A percentile compares a stretch with the other conserved stretches of the same genome.
phyloP scores from a whole-genome alignment of 129 eudicot genomes.

The Flaveria brownii region DNA sequence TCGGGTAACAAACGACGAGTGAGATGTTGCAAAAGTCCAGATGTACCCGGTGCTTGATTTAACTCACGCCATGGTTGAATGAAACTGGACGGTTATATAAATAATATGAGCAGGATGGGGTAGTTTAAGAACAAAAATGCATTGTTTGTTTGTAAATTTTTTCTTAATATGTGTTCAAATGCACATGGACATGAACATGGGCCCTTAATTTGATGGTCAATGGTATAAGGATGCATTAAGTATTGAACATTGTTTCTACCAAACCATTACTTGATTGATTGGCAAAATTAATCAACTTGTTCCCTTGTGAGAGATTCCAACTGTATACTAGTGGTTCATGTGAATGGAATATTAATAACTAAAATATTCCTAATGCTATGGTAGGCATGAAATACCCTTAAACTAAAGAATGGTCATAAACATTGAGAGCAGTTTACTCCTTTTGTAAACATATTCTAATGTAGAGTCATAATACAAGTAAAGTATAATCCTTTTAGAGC shows the following conservation, averaged over 20 bases:
- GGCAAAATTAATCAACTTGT: constrained; percentile 39
- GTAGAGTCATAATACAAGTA: too few relatives aligned
- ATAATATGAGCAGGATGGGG: background rate
- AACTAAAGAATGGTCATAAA: constrained; percentile 38
- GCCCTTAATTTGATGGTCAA: constrained; percentile 14
- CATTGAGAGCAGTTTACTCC: constrained; percentile 27
- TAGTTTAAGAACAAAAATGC: background rate
- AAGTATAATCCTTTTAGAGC: constrained; percentile 49
- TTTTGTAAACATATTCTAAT: too few relatives aligned
- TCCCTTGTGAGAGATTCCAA: constrained; percentile 45
- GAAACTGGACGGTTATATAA: too few relatives aligned
- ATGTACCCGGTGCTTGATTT: too few relatives aligned
- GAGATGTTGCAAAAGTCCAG: too few relatives aligned
- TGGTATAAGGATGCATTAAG: background rate
- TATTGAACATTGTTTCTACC: constrained; percentile 23
- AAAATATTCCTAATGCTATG: constrained; percentile 37
- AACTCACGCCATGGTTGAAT: too few relatives aligned
- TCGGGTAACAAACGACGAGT: background rate
- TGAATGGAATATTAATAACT: constrained; percentile 38
- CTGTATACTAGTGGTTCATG: constrained; percentile 34
- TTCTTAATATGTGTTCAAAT: background rate
- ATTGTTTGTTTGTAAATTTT: too few relatives aligned
- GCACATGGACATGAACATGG: constrained; percentile 33
- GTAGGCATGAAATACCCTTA: constrained; percentile 44
- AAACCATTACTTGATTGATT: constrained; percentile 25